Evolutionary conservation across 129 eudicot species (phyloP).

Genomic region (Helichrysum umbraculigerum): DNA sequence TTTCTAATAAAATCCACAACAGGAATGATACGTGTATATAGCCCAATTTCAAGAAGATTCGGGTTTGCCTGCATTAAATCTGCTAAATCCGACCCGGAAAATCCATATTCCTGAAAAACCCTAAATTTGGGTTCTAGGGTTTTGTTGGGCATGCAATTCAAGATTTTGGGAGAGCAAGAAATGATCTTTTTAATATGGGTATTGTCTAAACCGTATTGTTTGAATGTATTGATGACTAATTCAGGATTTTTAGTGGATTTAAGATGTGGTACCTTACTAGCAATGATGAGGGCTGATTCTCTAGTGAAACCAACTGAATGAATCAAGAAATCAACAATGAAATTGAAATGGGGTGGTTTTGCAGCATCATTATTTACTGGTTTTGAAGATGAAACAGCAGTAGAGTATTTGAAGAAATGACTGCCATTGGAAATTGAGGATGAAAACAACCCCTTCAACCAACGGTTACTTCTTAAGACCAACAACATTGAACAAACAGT

Average conservation of each 20-base stretch:
- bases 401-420: neutral
- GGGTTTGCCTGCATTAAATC: too few relatives aligned
- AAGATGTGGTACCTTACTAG: neutral
- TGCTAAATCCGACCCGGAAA: too few relatives aligned
- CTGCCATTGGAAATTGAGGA: neutral
- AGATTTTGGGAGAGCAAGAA: neutral
- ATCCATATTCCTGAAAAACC: too few relatives aligned
- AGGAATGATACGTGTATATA: too few relatives aligned
- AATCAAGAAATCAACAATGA: neutral
- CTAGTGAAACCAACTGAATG: neutral
- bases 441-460: neutral
- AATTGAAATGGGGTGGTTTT: neutral
- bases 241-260: neutral
- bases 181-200: neutral
- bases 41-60: too few relatives aligned
- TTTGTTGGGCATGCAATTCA: neutral
- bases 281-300: neutral
- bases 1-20: too few relatives aligned
- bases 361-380: neutral
- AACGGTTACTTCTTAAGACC: too few relatives aligned
- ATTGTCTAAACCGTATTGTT: neutral
- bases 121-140: too few relatives aligned
- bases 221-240: neutral
- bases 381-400: neutral
- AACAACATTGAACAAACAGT: too few relatives aligned